Conservation (phyloP, 1,284 basidiomycete genomes). For the Fomitopsis schrenkii region DNA sequence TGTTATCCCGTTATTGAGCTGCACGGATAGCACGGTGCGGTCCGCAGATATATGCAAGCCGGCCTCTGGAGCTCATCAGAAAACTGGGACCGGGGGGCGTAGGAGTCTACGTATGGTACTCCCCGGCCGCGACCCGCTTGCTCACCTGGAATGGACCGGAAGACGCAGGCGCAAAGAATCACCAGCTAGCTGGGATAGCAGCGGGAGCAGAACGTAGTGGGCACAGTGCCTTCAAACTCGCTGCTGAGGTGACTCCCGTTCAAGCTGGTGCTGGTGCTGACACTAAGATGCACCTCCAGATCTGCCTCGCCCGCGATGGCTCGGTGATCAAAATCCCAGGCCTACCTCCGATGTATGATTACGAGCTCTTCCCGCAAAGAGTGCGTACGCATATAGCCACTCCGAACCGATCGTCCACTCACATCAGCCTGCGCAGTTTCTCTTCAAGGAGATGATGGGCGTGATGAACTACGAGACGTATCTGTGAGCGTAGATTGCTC, state of each 20-base stretch:
- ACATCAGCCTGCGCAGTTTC: background rate
- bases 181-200: background rate
- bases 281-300: background rate
- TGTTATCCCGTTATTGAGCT: background rate
- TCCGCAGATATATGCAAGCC: background rate
- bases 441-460: background rate
- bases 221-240: background rate
- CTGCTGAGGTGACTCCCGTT: constrained; percentile 1
- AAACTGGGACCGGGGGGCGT: background rate
- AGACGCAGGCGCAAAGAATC: background rate
- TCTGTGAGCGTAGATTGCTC: constrained; percentile 4
- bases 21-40: background rate
- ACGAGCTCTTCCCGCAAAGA: constrained; percentile 9
- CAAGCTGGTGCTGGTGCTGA: no score
- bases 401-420: background rate
- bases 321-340: constrained; percentile 6
- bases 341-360: constrained; percentile 10
- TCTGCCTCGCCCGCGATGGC: background rate
- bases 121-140: background rate
- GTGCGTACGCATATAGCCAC: background rate
- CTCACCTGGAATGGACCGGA: background rate
- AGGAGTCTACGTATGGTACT: constrained; percentile 4
- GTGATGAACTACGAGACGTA: background rate
- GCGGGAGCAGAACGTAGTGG: constrained; percentile 1
- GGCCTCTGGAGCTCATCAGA: background rate